These are phyloP conservation scores for Gossypium stocksii DNA, from an alignment of 345 rosid genomes.

Conservation along the genomic window DNA sequence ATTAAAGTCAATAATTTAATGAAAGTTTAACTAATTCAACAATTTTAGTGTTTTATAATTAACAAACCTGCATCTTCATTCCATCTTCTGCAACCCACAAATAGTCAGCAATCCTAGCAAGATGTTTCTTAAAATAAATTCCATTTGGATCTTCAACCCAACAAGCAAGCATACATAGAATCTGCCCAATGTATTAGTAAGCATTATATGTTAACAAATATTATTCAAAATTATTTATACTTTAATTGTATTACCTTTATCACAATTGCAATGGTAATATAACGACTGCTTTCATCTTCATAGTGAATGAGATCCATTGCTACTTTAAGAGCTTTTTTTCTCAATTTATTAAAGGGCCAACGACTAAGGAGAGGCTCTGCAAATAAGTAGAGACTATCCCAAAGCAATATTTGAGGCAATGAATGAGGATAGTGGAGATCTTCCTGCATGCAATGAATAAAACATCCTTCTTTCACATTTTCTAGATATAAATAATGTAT, in stretches of 20 bases:
- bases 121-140: constrained; percentile 46
- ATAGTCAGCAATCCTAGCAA: constrained; percentile 54
- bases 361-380: constrained; percentile 42
- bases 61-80: constrained; percentile 41
- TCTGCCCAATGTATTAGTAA: neutral
- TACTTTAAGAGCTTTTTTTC: constrained; percentile 41
- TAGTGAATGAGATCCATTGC: constrained; percentile 52
- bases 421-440: constrained; percentile 43
- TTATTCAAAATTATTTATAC: too few species aligned
- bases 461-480: too few species aligned
- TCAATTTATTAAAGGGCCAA: constrained; percentile 50
- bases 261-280: constrained; percentile 48
- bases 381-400: constrained; percentile 49
- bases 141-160: constrained; percentile 63
- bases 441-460: constrained; percentile 16
- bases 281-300: constrained; percentile 56
- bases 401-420: constrained; percentile 25
- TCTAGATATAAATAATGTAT: too few species aligned
- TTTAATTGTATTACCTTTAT: too few species aligned
- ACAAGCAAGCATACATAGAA: constrained; percentile 50
- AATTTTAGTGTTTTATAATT: neutral
- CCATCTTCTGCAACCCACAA: constrained; percentile 68
- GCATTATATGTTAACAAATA: too few species aligned
- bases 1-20: neutral
- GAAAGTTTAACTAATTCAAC: too few species aligned